Base-by-base conservation (phyloP, 345 rosid genomes). In the Eucalyptus regnans region DNA sequence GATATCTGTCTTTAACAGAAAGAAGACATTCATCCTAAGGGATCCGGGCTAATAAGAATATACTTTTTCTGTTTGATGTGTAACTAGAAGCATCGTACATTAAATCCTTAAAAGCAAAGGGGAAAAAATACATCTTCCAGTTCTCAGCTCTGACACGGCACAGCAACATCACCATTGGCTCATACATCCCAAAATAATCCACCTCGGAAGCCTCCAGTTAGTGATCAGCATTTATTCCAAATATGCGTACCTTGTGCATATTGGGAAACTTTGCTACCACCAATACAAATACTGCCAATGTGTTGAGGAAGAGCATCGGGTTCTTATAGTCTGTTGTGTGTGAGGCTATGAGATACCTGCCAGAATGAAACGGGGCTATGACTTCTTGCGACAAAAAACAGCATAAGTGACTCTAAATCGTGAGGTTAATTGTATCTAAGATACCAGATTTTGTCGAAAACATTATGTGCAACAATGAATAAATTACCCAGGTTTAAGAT, bases 201-300 rank as follows among this genome's bases (percentile, higher is more conserved):
- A 41, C 84, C 29, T 11, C 20, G 84, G 48, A 76, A 76, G 48
- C 84, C 84, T 49, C 56, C 18, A 33, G 87, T 95, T 93, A 96
- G 91, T 71, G 93, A 86, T 96, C 99, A 44, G 92, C 97, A 90
- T 98, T 97, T 92, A 98, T 98, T 91, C 99, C 99, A 85, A 98
- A 98, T 90, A 98, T 98, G 85, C 99, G 97, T 54, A 98, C 99
- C 92, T 97, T 97, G 95, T 98, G 99, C 99, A 98, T 98, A 88
- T 98, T 95, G 17, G 98, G 99, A 92, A 98, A 98, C 96, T 98
- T 98, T 83, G 99, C 99, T 79, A 98, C 87, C 66, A 98, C 99
- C 48, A 97, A 97, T 89, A 98, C 95, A 44, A 93, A 83, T 87
- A 96, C 98, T 12, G 99, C 99, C 84, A 98, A 90, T 16, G 99